Evolutionary conservation across 805 yeast species (phyloP).

Genomic region (Candida hungchunana): DNA sequence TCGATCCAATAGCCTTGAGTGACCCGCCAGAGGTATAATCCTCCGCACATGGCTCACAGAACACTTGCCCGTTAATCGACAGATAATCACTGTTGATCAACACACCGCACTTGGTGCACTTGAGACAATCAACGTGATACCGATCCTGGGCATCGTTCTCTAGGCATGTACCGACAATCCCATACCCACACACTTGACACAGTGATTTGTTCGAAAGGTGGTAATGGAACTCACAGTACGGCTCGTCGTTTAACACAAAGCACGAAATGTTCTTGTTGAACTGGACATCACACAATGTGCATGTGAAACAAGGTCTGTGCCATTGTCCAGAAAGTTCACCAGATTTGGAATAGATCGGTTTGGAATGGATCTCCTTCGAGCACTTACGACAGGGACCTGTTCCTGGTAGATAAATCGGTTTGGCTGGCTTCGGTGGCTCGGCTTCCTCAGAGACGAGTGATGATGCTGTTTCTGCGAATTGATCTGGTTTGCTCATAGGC

Average conservation of each 20-base stretch:
- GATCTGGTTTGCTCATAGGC: no score
- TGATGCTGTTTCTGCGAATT: neutral
- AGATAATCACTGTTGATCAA: constrained; percentile 52
- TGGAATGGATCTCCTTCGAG: constrained; percentile 46
- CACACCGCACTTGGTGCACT: constrained; percentile 56
- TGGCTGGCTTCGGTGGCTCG: constrained; percentile 1
- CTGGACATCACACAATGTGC: constrained; percentile 54
- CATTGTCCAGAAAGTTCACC: constrained; percentile 86
- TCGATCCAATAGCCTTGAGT: constrained; percentile 1
- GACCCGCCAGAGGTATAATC: constrained; percentile 5
- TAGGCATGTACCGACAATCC: constrained; percentile 88
- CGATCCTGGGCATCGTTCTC: constrained; percentile 68
- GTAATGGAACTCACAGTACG: constrained; percentile 76
- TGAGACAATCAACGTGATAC: constrained; percentile 73
- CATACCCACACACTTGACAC: constrained; percentile 65
- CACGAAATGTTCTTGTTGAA: constrained; percentile 62
- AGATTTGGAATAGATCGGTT: constrained; percentile 78
- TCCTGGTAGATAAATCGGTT: constrained; percentile 46
- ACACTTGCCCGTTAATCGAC: constrained; percentile 42
- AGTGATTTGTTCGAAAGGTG: constrained; percentile 72
- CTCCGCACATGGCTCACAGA: constrained; percentile 42
- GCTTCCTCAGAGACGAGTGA: neutral
- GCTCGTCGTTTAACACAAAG: constrained; percentile 73
- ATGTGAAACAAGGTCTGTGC: constrained; percentile 85
- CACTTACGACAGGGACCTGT: constrained; percentile 84